phyloP scores from a whole-genome alignment of 164 flowering plant genomes.

The Houttuynia cordata region DNA sequence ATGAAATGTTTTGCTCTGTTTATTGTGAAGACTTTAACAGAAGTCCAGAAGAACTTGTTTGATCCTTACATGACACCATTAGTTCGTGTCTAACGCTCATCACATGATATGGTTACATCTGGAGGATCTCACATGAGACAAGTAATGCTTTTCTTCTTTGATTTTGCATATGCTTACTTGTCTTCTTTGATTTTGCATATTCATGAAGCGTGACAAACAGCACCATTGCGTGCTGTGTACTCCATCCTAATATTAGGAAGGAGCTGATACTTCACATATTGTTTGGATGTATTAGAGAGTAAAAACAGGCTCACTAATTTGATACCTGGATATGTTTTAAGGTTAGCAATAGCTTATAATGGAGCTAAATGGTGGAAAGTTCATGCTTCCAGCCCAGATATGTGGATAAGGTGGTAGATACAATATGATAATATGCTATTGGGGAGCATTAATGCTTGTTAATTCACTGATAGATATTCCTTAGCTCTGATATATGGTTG shows the following conservation, averaged over 20 bases:
- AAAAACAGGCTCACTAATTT: background rate
- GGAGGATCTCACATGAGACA: conserved; percentile 64
- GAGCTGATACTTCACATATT: too few relatives aligned
- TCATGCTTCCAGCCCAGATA: too few relatives aligned
- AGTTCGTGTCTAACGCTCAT: conserved; percentile 83
- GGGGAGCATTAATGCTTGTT: too few relatives aligned
- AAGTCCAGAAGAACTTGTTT: conserved; percentile 63
- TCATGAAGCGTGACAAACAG: background rate
- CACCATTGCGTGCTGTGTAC: background rate
- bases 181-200: background rate
- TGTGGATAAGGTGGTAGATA: too few relatives aligned
- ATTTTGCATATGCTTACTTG: too few relatives aligned
- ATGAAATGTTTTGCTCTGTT: conserved; percentile 73
- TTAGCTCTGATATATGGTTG: too few relatives aligned
- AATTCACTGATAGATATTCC: too few relatives aligned
- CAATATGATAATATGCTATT: too few relatives aligned
- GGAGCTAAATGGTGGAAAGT: too few relatives aligned
- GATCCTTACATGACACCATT: conserved; percentile 49
- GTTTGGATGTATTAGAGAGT: background rate
- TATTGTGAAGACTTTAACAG: conserved; percentile 67
- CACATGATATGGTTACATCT: conserved; percentile 82
- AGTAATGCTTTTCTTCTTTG: too few relatives aligned
- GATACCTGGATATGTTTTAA: background rate
- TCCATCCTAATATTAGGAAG: too few relatives aligned
- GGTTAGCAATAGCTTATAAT: too few relatives aligned